phyloP scores from a whole-genome alignment of 768 basidiomycete species.

The Tephrocybe sp. region DNA sequence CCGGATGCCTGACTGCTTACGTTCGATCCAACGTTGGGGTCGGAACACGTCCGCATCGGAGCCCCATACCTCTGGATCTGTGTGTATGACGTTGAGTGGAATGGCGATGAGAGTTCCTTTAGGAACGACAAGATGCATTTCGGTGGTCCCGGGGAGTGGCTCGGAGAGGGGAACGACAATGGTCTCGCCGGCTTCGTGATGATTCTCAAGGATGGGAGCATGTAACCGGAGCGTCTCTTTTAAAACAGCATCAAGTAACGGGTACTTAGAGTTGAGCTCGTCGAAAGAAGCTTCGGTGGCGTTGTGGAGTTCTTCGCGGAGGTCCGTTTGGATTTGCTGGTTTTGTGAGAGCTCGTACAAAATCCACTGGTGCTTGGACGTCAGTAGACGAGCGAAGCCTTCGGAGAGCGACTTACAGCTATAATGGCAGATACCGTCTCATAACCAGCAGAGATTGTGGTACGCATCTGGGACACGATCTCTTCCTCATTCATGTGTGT shows the following conservation, averaged over 20 bases:
- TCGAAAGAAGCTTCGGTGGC: slow-evolving; percentile 51
- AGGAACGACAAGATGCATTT: slow-evolving; percentile 45
- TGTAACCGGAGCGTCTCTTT: slow-evolving; percentile 63
- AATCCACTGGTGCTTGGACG: slow-evolving; percentile 47
- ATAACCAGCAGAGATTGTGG: slow-evolving; percentile 60
- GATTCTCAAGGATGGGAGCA: slow-evolving; percentile 61
- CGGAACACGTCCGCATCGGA: slow-evolving; percentile 53
- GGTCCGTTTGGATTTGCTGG: slow-evolving; percentile 47
- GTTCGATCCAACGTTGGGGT: slow-evolving; percentile 62
- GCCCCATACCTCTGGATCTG: slow-evolving; percentile 55
- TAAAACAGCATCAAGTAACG: slow-evolving; percentile 58
- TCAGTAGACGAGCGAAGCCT: not conserved
- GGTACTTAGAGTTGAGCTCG: slow-evolving; percentile 43
- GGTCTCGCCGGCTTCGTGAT: slow-evolving; percentile 58
- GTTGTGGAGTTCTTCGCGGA: slow-evolving; percentile 52
- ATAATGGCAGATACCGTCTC: slow-evolving; percentile 47
- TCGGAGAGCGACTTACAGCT: slow-evolving; percentile 28
- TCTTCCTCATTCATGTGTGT: slow-evolving; percentile 45
- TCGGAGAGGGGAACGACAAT: slow-evolving; percentile 53
- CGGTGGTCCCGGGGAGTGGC: slow-evolving; percentile 43
- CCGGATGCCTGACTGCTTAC: slow-evolving; percentile 26
- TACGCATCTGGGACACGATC: slow-evolving; percentile 59
- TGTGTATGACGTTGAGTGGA: slow-evolving; percentile 57
- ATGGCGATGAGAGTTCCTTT: slow-evolving; percentile 55
- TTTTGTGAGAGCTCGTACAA: slow-evolving; percentile 59